Percentiles rank a stretch among this genome's conserved stretches.
Conservation (phyloP, 129 eudicot genomes). For the Logfia minima region DNA sequence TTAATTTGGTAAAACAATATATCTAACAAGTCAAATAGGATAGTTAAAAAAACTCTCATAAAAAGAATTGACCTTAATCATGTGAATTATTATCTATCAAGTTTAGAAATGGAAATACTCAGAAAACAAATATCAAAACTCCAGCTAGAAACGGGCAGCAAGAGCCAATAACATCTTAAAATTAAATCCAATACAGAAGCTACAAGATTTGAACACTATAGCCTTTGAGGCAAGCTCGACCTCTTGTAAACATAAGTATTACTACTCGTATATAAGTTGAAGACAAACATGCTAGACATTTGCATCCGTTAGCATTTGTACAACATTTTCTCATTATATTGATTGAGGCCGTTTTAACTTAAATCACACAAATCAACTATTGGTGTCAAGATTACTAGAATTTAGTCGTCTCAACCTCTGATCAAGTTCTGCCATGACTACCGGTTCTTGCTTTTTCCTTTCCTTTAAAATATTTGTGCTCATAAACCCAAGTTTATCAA, state of each 20-base stretch:
- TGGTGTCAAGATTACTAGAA: conserved; percentile 41
- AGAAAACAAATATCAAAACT: neutral
- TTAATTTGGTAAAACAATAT: too few relatives aligned
- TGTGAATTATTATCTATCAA: too few relatives aligned
- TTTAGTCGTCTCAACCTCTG: conserved; percentile 77
- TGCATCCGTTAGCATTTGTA: conserved; percentile 30
- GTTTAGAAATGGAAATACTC: neutral
- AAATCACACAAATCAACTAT: neutral
- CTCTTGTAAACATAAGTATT: conserved; percentile 8
- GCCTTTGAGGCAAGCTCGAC: conserved; percentile 4
- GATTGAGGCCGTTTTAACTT: neutral
- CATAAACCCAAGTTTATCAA: conserved; percentile 84
- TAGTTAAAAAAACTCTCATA: too few relatives aligned
- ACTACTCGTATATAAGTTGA: neutral
- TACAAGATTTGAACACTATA: conserved; percentile 1
- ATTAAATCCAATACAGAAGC: conserved; percentile 3
- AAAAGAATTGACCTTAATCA: too few relatives aligned
- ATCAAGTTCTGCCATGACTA: conserved; percentile 94
- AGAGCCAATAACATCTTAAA: neutral
- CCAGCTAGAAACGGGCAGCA: neutral
- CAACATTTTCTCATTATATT: conserved; percentile 22
- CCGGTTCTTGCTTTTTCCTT: conserved; percentile 95
- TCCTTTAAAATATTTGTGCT: conserved; percentile 75
- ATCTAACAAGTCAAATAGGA: too few relatives aligned
- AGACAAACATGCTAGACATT: conserved; percentile 13